Conservation (phyloP, 2,329 filamentous ascomycete genomes). For the Ophioceras dolichostomum region DNA sequence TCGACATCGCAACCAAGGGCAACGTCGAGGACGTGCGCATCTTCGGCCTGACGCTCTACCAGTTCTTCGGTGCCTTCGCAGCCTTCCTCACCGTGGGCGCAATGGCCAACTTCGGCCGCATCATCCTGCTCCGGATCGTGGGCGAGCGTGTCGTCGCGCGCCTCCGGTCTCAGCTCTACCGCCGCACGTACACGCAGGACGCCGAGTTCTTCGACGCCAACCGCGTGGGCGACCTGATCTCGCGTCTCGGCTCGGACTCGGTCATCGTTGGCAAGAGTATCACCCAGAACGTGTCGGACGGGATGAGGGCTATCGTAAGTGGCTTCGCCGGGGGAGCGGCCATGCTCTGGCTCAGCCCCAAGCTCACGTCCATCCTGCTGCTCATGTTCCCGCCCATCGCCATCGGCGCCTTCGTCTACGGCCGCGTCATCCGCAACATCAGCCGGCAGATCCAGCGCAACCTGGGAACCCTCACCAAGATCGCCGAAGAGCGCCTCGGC, state of each 20-base stretch:
- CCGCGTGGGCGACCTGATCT: slow-evolving; percentile 90
- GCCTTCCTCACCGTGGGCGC: slow-evolving; percentile 72
- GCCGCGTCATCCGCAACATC: slow-evolving; percentile 74
- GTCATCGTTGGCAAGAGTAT: slow-evolving; percentile 98
- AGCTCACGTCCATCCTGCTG: slow-evolving; percentile 76
- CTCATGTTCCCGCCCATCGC: slow-evolving; percentile 87
- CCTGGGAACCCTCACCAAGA: slow-evolving; percentile 84
- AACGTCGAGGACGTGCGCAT: slow-evolving; percentile 54
- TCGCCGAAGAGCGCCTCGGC: slow-evolving; percentile 92
- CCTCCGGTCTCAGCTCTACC: slow-evolving; percentile 79
- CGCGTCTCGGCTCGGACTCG: slow-evolving; percentile 86
- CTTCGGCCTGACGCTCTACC: slow-evolving; percentile 72
- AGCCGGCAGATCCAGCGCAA: slow-evolving; percentile 92
- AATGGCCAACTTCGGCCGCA: slow-evolving; percentile 82
- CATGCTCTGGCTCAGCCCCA: slow-evolving; percentile 92
- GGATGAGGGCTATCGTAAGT: slow-evolving; percentile 81
- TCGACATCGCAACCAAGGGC: slow-evolving; percentile 78
- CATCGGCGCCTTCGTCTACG: slow-evolving; percentile 83
- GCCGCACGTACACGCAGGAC: slow-evolving; percentile 89
- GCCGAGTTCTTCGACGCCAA: slow-evolving; percentile 99
- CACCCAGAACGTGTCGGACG: slow-evolving; percentile 94
- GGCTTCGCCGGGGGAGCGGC: slow-evolving; percentile 79
- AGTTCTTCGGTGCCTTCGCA: slow-evolving; percentile 78
- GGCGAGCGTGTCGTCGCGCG: slow-evolving; percentile 90
- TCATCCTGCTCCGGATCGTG: slow-evolving; percentile 85